A percentile compares a stretch with the other conserved stretches of the same genome.
Conservation (phyloP, 2,329 filamentous ascomycete species). For the Botryotinia calthae region DNA sequence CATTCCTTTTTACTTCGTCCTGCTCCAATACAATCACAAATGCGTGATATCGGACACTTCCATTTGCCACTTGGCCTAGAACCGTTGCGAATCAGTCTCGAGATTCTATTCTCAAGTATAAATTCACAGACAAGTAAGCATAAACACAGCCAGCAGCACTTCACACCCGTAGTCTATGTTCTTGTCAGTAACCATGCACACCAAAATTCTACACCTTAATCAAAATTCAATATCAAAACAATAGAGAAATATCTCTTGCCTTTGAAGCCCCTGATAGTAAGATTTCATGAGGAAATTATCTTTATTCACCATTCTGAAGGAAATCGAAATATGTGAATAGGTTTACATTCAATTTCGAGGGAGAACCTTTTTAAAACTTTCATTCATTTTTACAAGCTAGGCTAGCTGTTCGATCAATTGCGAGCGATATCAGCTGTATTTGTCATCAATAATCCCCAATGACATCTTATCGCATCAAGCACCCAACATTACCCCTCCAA, state of each 20-base stretch:
- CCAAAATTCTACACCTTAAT: neutral
- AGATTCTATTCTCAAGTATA: neutral
- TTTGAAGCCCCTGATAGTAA: neutral
- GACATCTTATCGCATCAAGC: neutral
- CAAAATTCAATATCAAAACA: neutral
- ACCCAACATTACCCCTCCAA: conserved; percentile 21
- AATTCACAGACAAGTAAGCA: neutral
- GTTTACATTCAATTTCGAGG: neutral
- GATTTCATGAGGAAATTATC: neutral
- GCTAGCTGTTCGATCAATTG: neutral
- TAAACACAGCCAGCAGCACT: neutral
- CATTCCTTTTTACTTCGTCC: neutral
- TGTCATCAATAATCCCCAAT: neutral
- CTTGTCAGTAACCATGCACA: neutral
- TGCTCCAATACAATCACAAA: neutral
- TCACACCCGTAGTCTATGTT: neutral
- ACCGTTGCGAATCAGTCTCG: neutral
- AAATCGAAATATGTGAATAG: neutral
- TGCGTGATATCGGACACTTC: neutral
- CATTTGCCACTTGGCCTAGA: neutral
- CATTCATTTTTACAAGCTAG: neutral
- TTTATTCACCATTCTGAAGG: neutral
- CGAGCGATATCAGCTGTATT: neutral
- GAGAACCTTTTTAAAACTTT: neutral
- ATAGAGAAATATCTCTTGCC: neutral